Evolutionary conservation across 1,284 basidiomycete genomes (phyloP).

Genomic region (Malassezia sp.): DNA sequence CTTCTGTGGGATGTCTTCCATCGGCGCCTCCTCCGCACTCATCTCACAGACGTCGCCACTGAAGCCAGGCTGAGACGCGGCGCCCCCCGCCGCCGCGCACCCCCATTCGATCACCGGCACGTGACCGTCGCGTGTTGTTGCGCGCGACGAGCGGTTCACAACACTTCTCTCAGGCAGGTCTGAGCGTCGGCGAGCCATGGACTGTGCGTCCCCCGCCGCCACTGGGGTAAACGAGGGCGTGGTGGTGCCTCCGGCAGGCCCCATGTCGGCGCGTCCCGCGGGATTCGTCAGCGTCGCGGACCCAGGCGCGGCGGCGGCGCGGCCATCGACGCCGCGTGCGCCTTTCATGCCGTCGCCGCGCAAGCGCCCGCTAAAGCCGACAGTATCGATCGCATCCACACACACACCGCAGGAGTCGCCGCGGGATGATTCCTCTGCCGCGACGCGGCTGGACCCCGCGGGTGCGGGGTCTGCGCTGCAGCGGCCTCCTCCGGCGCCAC

Average conservation of each 20-base stretch:
- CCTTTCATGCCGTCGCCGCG: constrained; percentile 18
- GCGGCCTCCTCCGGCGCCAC: neutral
- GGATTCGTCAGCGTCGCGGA: constrained; percentile 4
- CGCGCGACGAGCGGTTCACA: constrained; percentile 2
- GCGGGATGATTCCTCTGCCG: too few relatives aligned
- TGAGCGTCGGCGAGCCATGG: constrained; percentile 4
- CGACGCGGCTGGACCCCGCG: too few relatives aligned
- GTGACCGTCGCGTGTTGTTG: constrained; percentile 9
- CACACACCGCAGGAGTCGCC: too few relatives aligned
- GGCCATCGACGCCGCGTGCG: constrained; percentile 4
- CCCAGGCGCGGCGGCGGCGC: neutral
- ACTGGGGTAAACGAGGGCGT: neutral
- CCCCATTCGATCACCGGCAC: constrained; percentile 8
- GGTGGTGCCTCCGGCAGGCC: too few relatives aligned
- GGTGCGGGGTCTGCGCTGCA: too few relatives aligned
- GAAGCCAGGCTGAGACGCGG: neutral
- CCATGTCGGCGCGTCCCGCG: constrained; percentile 5
- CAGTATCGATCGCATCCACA: too few relatives aligned
- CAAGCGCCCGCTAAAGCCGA: too few relatives aligned
- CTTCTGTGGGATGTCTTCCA: constrained; percentile 26
- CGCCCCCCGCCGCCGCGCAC: constrained; percentile 3
- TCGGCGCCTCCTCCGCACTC: constrained; percentile 5
- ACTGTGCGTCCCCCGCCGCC: constrained; percentile 2
- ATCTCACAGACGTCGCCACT: constrained; percentile 8
- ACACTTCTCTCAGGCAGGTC: too few relatives aligned